Evolutionary conservation across 2,329 filamentous ascomycete species (phyloP), one percentile per base, ranked within the genome.

Genomic region (Trichoderma breve): DNA sequence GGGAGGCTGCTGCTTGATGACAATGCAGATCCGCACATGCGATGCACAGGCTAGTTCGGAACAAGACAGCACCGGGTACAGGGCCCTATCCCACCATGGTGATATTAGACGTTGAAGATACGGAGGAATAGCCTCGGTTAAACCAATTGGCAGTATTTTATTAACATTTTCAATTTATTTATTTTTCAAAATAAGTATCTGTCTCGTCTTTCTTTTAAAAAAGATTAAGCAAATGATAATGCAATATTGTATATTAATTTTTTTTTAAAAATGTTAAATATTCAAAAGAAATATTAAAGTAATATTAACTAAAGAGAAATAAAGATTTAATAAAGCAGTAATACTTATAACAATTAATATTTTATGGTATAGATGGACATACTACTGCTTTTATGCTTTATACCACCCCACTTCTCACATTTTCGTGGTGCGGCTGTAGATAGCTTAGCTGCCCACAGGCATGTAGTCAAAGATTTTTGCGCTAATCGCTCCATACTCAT

Each of bases 401-500:
- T 6, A 3, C 0, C 3, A 21, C 43, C 43, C 43, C 15, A n/a
- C 39, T 43, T 43, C 15, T n/a, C 26, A 12, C 55, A 32, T n/a
- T 58, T 58, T 6, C 26, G 39, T 51, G 3, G 43, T 51, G 43
- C 43, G 43, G 43, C 18, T 51, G 43, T 51, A 51, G 26, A 18
- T 32, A 51, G 26, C 26, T 51, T 64, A 64, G 55, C 55, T 58
- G 55, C 18, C 43, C 43, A 51, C 43, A 51, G 43, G 43, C 26
- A 58, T 8, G 14, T 30, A 58, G 62, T 30, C 39, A 65, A 65
- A 69, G 26, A 69, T 61, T 51, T 51, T 51, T 69, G 66, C 66
- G 57, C 66, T 69, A 69, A 58, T 58, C 36, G 39, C 66, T 69
- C 66, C 53, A 69, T 60, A 51, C 28, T 69, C 66, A 64, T 34